Base-by-base conservation (phyloP, 257 asterid species). In the Petunia axillaris region DNA sequence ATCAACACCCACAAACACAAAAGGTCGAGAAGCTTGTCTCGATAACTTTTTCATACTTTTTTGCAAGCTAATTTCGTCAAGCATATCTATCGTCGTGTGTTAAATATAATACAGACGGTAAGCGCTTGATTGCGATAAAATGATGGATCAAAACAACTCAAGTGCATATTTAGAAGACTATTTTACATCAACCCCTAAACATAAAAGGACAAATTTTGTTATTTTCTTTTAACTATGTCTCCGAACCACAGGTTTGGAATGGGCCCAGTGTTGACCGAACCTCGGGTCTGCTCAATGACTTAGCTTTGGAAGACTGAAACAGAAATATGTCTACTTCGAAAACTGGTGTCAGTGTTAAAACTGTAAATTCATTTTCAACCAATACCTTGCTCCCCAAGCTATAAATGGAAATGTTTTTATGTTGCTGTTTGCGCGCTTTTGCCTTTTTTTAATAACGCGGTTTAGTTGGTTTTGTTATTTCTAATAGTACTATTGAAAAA, bases 341-440 rank as follows among this genome's bases (percentile, higher is more conserved):
- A 70, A 58, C 38, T 58, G 82, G 75, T 39, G 14, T 8, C n/a
- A 3, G 48, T 43, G 62, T 37, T 36, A 53, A 76, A 81, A 86
- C 80, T 81, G 88, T 83, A 85, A 81, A 83, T 55, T 77, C 46
- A 16, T 84, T 68, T 86, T 87, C 63, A 5, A 80, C 76, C 65
- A 11, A 16, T 52, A 76, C 81, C 98, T 91, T 95, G 97, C 89
- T 43, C 85, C 81, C 97, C 98, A 93, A 95, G 98, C 88, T 87
- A 85, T 48, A 78, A 64, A 39, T 77, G 73, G 86, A 83, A 84
- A 81, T 77, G 46, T 39, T 55, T 15, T 73, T 50, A 10, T 50
- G 63, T 73, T 73, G 4, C 40, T 10, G 1, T 1, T 55, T 59
- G 11, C 48, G 4, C 25, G n/a, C 67, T 5, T 41, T 41, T 6